Percentiles rank a stretch among this genome's conserved stretches.
phyloP scores from a whole-genome alignment of 192 early-diverging fungal species.

The Bifiguratus adelaidae region DNA sequence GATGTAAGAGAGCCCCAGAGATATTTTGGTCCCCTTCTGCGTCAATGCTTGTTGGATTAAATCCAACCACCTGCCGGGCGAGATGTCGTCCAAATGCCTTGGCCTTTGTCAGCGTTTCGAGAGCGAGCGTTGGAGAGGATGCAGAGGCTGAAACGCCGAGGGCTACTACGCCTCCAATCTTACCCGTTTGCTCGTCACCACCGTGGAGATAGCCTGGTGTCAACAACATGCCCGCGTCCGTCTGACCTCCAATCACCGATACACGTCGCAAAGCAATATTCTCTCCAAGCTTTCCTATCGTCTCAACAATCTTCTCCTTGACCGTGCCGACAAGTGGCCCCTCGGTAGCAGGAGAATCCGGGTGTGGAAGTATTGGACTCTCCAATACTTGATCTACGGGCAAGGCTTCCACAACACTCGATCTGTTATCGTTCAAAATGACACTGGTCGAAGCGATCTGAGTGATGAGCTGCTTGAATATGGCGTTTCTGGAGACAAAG shows the following conservation, averaged over 20 bases:
- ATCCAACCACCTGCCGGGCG: conserved; percentile 84
- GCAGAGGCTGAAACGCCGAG: conserved; percentile 27
- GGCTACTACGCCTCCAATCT: conserved; percentile 70
- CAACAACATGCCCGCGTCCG: conserved; percentile 15
- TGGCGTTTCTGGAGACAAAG: conserved; percentile 80
- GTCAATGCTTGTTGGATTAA: conserved; percentile 43
- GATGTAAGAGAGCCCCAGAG: conserved; percentile 49
- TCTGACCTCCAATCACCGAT: conserved; percentile 22
- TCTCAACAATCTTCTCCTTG: conserved; percentile 54
- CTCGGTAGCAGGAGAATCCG: background rate
- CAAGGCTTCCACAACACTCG: conserved; percentile 22
- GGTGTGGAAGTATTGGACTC: conserved; percentile 40
- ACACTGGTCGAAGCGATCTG: conserved; percentile 45
- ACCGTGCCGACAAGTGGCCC: conserved; percentile 32
- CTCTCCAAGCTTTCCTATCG: conserved; percentile 82
- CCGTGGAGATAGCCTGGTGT: conserved; percentile 69
- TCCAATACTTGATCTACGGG: conserved; percentile 20
- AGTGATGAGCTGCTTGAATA: conserved; percentile 65
- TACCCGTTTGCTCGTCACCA: conserved; percentile 52
- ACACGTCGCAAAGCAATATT: conserved; percentile 77
- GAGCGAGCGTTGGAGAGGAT: conserved; percentile 17
- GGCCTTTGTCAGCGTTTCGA: conserved; percentile 34
- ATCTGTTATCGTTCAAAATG: conserved; percentile 17
- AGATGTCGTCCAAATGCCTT: conserved; percentile 53
- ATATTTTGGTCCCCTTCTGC: conserved; percentile 27